Conservation (phyloP, 2,329 filamentous ascomycete species). For the Metarhizium brunneum region DNA sequence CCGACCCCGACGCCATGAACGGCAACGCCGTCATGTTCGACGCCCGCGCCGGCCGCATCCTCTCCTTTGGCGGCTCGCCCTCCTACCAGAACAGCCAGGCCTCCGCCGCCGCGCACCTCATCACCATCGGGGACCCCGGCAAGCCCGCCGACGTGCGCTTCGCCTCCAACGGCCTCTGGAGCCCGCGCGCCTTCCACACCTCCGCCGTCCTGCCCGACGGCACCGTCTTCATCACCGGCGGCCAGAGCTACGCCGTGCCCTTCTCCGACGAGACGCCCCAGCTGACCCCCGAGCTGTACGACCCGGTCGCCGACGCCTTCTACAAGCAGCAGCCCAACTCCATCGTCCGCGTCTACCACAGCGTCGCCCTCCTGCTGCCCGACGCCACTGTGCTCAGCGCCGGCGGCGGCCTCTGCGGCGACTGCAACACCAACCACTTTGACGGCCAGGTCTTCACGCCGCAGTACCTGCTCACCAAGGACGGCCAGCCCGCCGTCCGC, state of each 20-base stretch:
- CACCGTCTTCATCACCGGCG: conserved; percentile 36
- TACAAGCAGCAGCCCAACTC: conserved; percentile 24
- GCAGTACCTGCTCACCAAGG: conserved; percentile 40
- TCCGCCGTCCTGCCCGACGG: conserved; percentile 40
- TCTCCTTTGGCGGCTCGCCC: conserved; percentile 39
- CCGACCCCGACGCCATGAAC: conserved; percentile 40
- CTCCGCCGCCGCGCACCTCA: conserved; percentile 34
- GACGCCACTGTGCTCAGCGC: conserved; percentile 41
- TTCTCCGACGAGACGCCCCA: conserved; percentile 35
- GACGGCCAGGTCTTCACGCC: conserved; percentile 48
- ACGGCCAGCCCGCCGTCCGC: conserved; percentile 29
- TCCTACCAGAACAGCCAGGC: conserved; percentile 34
- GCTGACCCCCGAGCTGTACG: conserved; percentile 35
- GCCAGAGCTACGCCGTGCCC: conserved; percentile 29
- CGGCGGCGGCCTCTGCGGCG: conserved; percentile 43
- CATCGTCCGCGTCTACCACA: conserved; percentile 40
- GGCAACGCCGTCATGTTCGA: conserved; percentile 50
- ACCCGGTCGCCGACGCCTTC: conserved; percentile 32
- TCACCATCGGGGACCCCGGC: conserved; percentile 4
- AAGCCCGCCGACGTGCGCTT: conserved; percentile 8
- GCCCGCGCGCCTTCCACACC: conserved; percentile 33
- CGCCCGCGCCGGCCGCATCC: conserved; percentile 43
- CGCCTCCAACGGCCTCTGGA: conserved; percentile 21
- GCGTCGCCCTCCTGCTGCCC: conserved; percentile 35
- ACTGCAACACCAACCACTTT: conserved; percentile 37